These are phyloP conservation scores for Saprolegnia diclina DNA, from an alignment of 352 stramenopile genomes.

Conservation along the genomic window DNA sequence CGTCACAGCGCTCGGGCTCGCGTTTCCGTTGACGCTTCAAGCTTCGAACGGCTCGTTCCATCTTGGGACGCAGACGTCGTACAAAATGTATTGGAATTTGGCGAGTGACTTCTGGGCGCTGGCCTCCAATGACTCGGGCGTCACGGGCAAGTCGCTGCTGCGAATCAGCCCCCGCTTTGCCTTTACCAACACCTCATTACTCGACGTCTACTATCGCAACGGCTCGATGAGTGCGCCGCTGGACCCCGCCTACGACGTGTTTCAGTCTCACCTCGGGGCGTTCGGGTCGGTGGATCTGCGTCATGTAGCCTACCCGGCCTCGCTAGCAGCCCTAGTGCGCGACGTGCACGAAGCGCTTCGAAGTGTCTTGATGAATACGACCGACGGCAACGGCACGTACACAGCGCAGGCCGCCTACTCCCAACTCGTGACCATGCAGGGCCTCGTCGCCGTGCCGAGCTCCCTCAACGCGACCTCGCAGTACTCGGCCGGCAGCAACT, in stretches of 20 bases:
- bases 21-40: slow-evolving; percentile 14
- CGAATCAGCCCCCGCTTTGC: neutral
- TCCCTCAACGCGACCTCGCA: neutral
- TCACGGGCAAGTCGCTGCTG: neutral
- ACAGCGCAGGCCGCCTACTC: neutral
- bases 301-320: neutral
- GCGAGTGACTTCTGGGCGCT: slow-evolving; percentile 16
- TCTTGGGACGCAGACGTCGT: neutral
- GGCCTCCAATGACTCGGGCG: neutral
- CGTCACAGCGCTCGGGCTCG: neutral
- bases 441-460: neutral
- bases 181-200: neutral
- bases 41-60: slow-evolving; percentile 9
- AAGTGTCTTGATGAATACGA: neutral
- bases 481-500: neutral
- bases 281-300: slow-evolving; percentile 11
- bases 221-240: neutral
- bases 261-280: slow-evolving; percentile 6
- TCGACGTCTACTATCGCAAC: neutral
- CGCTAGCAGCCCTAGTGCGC: neutral
- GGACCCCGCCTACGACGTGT: neutral
- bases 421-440: neutral
- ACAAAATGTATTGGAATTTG: slow-evolving; percentile 25
- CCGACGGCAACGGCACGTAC: neutral
- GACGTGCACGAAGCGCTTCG: neutral